These are phyloP conservation scores for Ophiocordyceps camponoti-floridani DNA, from an alignment of 2,329 filamentous ascomycete species.

Conservation along the genomic window DNA sequence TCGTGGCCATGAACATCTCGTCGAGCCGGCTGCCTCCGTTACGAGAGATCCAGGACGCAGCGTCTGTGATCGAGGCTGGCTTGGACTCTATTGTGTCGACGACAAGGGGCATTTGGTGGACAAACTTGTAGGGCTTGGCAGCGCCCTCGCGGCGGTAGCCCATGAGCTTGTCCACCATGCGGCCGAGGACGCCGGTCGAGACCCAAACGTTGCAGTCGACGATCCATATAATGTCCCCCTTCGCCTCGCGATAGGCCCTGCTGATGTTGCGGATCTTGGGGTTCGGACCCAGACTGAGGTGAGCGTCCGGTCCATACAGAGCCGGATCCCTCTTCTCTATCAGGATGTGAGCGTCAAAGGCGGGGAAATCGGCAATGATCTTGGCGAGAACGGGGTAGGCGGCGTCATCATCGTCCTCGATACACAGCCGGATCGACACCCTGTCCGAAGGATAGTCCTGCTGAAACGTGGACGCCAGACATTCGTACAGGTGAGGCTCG, in stretches of 20 bases:
- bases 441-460: slow-evolving; percentile 66
- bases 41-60: slow-evolving; percentile 13
- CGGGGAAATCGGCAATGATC: slow-evolving; percentile 55
- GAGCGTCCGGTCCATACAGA: slow-evolving; percentile 34
- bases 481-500: slow-evolving; percentile 81
- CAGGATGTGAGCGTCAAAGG: slow-evolving; percentile 52
- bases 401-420: slow-evolving; percentile 57
- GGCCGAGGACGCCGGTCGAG: slow-evolving; percentile 54
- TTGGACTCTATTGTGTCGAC: slow-evolving; percentile 44
- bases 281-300: slow-evolving; percentile 63
- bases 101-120: slow-evolving; percentile 80
- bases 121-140: slow-evolving; percentile 62
- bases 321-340: slow-evolving; percentile 69
- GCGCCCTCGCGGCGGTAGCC: slow-evolving; percentile 38
- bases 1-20: slow-evolving; percentile 84
- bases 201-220: slow-evolving; percentile 97
- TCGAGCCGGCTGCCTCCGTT: slow-evolving; percentile 68
- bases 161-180: slow-evolving; percentile 77
- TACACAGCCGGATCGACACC: slow-evolving; percentile 66
- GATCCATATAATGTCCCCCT: slow-evolving; percentile 81
- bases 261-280: slow-evolving; percentile 98
- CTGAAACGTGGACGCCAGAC: slow-evolving; percentile 68
- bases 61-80: slow-evolving; percentile 4
- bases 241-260: slow-evolving; percentile 74
- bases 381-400: slow-evolving; percentile 57